Evolutionary conservation across 192 early-diverging fungal species (phyloP).

Genomic region (Obelidium mucronatum): DNA sequence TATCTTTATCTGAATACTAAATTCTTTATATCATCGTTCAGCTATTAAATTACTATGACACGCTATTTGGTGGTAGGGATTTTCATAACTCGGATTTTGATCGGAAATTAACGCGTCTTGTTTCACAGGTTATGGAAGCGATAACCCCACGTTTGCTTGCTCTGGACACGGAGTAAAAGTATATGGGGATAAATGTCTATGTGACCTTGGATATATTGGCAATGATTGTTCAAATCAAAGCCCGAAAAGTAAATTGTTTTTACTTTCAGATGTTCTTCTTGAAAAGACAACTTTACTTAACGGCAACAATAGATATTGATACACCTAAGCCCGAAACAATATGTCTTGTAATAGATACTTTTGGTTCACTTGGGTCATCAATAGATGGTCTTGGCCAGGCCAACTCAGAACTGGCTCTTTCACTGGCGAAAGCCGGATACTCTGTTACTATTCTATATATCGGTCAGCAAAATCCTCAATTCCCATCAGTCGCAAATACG

Average conservation of each 20-base stretch:
- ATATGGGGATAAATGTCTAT: slow-evolving; percentile 36
- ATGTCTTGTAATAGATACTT: slow-evolving; percentile 41
- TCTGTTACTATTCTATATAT: slow-evolving; percentile 40
- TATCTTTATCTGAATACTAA: background rate
- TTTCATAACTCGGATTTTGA: background rate
- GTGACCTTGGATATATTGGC: slow-evolving; percentile 43
- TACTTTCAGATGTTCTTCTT: no score
- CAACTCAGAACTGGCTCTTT: slow-evolving; percentile 31
- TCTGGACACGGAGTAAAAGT: slow-evolving; percentile 42
- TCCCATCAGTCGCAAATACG: slow-evolving; percentile 1
- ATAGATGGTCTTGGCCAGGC: slow-evolving; percentile 18
- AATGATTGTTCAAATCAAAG: slow-evolving; percentile 29
- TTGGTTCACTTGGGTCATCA: slow-evolving; percentile 34
- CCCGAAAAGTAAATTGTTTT: background rate
- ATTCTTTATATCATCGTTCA: background rate
- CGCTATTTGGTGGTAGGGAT: slow-evolving; percentile 25
- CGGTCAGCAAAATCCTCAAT: slow-evolving; percentile 36
- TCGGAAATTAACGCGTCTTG: background rate
- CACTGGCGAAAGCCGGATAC: slow-evolving; percentile 29
- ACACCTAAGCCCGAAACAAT: slow-evolving; percentile 22
- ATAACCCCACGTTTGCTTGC: slow-evolving; percentile 34
- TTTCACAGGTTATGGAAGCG: slow-evolving; percentile 30
- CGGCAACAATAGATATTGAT: background rate
- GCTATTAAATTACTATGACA: slow-evolving; percentile 28
- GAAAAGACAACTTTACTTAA: no score